Evolutionary conservation across 2,329 filamentous ascomycete genomes (phyloP).

Genomic region (Alternaria viburni): DNA sequence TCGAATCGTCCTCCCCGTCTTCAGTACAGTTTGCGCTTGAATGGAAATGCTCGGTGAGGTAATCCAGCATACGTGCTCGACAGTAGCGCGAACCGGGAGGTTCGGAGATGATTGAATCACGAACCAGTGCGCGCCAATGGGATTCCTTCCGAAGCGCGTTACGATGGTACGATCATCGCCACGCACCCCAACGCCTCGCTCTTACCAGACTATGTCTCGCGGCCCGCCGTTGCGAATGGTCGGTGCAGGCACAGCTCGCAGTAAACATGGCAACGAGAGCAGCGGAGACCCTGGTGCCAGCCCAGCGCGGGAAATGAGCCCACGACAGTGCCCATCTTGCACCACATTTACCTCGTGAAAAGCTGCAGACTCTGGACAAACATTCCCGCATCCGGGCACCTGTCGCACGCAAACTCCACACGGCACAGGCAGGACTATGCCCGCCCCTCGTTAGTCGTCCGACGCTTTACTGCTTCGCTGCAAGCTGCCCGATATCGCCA

Average conservation of each 20-base stretch:
- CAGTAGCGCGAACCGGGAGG: constrained; percentile 2
- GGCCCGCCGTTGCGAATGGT: constrained; percentile 8
- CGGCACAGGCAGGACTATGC: constrained; percentile 9
- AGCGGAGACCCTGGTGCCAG: constrained; percentile 3
- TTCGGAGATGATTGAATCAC: neutral
- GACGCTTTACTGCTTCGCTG: constrained; percentile 11
- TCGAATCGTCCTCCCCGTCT: neutral
- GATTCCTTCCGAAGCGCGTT: constrained; percentile 3
- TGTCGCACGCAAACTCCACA: constrained; percentile 11
- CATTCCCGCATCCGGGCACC: constrained; percentile 13
- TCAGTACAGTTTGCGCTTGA: neutral
- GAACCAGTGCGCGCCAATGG: constrained; percentile 8
- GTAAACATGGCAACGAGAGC: constrained; percentile 7
- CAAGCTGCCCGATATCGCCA: constrained; percentile 23
- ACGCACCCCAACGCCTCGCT: constrained; percentile 6
- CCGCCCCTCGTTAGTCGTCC: constrained; percentile 12
- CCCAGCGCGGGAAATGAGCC: neutral
- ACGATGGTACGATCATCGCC: constrained; percentile 3
- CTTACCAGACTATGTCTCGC: constrained; percentile 3
- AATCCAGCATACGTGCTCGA: neutral
- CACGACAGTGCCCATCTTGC: neutral
- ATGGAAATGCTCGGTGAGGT: neutral
- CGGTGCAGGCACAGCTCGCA: neutral
- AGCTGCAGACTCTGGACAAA: constrained; percentile 3
- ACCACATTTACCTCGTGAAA: constrained; percentile 1